Evolutionary conservation across 2,329 filamentous ascomycete genomes (phyloP), one percentile per base, ranked within the genome.

Genomic region (Talaromyces verruculosus): DNA sequence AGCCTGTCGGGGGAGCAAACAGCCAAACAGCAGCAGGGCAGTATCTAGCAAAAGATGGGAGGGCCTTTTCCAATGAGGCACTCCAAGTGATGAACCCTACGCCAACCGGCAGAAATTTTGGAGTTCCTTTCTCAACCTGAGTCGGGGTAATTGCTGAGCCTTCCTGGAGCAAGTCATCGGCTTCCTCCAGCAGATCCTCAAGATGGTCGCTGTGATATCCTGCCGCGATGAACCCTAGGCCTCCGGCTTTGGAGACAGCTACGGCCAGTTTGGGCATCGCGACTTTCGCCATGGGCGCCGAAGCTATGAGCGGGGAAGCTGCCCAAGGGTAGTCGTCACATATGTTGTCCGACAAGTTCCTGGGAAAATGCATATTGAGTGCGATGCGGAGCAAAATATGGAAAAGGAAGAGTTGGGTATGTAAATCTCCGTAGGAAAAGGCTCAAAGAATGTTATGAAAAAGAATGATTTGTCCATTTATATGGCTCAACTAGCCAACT

Each of bases 231-330:
- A 92, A 81, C 3, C 80, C 85, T 1, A 85, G 67, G 3, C 83
- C 84, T 5, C 84, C 83, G 37, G 85, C 84, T 70, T 77, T 77
- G 1, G 85, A 87, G 15, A 91, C 83, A 51, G 87, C 84, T 37
- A 87, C 78, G 2, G 88, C 87, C 2, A 92, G 82, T 0, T 73
- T 82, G 67, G 74, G 84, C 72, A 75, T 82, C 70, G 83, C 80
- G 63, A 91, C 86, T 41, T 87, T 81, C 55, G 88, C 85, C 90
- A 93, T 92, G 0, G 90, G 90, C 1, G 88, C 89, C 43, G 82
- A 81, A 55, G 84, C 80, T 35, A 92, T 82, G 22, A 91, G 76
- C 41, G 5, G 88, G 88, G 77, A 70, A 41, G 80, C 75, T 7
- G 81, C 83, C 87, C 87, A 90, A 69, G 87, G 85, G 72, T 88